Percentiles rank a stretch among this genome's conserved stretches.
phyloP scores from a whole-genome alignment of 1,139 yeast species.

The Saccharomyces hybrid region DNA sequence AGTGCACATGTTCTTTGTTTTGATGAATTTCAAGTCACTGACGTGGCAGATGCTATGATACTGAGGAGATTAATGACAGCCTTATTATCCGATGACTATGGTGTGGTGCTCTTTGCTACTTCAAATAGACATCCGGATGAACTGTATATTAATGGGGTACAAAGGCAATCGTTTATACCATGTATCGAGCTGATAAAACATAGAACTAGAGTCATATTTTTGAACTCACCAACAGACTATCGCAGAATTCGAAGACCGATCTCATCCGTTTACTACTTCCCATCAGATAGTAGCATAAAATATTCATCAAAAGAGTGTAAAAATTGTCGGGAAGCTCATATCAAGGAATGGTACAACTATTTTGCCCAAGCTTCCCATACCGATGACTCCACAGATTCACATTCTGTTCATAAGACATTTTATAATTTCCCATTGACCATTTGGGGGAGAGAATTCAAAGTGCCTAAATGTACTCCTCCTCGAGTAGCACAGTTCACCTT shows the following conservation, averaged over 20 bases:
- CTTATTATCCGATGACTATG: conserved; percentile 59
- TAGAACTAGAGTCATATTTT: conserved; percentile 65
- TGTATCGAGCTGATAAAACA: conserved; percentile 74
- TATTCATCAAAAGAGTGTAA: conserved; percentile 45
- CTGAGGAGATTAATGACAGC: conserved; percentile 64
- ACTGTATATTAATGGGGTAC: conserved; percentile 85
- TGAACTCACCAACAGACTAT: conserved; percentile 90
- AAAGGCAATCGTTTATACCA: conserved; percentile 83
- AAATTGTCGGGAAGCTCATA: conserved; percentile 54
- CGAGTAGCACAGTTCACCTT: conserved; percentile 86
- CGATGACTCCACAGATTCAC: conserved; percentile 24
- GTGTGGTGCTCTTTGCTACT: conserved; percentile 83
- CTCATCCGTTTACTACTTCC: conserved; percentile 72
- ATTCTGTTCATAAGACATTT: conserved; percentile 13
- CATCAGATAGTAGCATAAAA: conserved; percentile 50
- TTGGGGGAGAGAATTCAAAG: conserved; percentile 80
- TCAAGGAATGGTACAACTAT: conserved; percentile 67
- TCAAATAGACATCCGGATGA: conserved; percentile 94
- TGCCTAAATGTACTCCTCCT: conserved; percentile 71
- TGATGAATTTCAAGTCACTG: conserved; percentile 94
- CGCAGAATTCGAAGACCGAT: conserved; percentile 79
- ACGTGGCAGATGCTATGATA: conserved; percentile 97
- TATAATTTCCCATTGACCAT: conserved; percentile 35
- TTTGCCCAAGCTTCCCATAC: conserved; percentile 53
- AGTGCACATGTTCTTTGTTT: conserved; percentile 76